Base-by-base conservation (phyloP, 495 filamentous ascomycete genomes). In the Pyrenula aspistea region DNA sequence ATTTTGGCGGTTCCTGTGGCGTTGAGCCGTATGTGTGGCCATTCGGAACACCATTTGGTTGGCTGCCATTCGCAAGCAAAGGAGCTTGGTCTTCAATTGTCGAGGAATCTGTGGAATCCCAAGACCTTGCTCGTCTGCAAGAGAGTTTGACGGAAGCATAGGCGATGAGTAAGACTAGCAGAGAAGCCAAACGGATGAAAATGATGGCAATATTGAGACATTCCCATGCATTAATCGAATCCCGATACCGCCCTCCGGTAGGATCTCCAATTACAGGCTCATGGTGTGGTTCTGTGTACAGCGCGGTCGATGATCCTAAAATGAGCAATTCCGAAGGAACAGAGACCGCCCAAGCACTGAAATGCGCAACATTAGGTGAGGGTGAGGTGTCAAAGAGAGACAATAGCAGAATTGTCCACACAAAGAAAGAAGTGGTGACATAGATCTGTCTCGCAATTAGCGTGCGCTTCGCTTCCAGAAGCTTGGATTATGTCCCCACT, bases 321-420 rank as follows among this genome's bases (percentile, higher is more conserved):
- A 94, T 82, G 51, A 83, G 68, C 22, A 84, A 56, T 67, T 96
- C 91, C 55, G 87, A 72, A 20, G 83, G 67, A 24, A 84, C 62
- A 22, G 82, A 84, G 49, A 89, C 65, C 25, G 74, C 64, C 91
- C 91, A 96, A 55, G 85, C 83, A 19, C 83, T 69, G 49, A 88
- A 77, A 65, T 94, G 88, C 23, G 84, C 81, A 20, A 79, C 66
- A 24, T 78, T 88, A 2, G 91, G 91, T 22, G 87, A 83, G 3
- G 85, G 82, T 56, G 79, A 78, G 53, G 85, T 85, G 66, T 95
- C 91, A 60, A 95, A 72, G 53, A 95, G 73, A 22, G 89, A 86
- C 62, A 96, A 83, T 51, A 92, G 78, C 64, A 89, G 70, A 24
- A 89, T 74, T 2, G 77, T 72, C 66, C 87, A 87, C 51, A 81